Base-by-base conservation (phyloP, 495 filamentous ascomycete genomes). In the Penicillium waksmanii region DNA sequence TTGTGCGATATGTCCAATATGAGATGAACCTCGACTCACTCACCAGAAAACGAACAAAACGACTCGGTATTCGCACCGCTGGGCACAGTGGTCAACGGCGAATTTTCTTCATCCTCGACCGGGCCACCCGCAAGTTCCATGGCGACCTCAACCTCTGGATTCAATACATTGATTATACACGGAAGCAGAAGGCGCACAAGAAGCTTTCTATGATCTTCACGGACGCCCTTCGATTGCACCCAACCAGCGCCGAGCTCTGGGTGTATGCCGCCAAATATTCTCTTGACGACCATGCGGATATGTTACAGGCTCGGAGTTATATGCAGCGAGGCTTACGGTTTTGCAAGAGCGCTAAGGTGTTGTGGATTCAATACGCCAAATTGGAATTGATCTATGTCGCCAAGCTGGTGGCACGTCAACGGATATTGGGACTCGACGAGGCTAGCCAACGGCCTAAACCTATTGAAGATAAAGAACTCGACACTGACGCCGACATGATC, bases 321-420 rank as follows among this genome's bases (percentile, higher is more conserved):
- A 89, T 98, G 85, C 88, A 92, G 69, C 79, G 94, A 17, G 95
- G 95, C 12, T 79, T 96, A 53, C 81, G 95, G 48, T 96, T 97
- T 68, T 96, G 92, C 72, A 90, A 87, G 55, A 82, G 76, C 21
- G 86, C 87, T 27, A 82, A 79, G 59, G 72, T 77, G 12, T 66
- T 98, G 36, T 98, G 94, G 95, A 64, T 96, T 36, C 89, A 96
- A 73, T 98, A 97, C 75, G 87, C 87, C 0, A 89, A 90, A 72
- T 81, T 96, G 74, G 95, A 98, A 77, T 88, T 96, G 85, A 89
- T 93, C 58, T 97, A 94, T 77, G 77, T 97, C 44, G 85, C 84
- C 19, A 92, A 92, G 70, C 85, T 97, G 64, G 85, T 88, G 44
- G 81, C 80, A 66, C 82, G 85, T 74, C 84, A 86, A 78, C 82